Evolutionary conservation across 768 basidiomycete species (phyloP), one percentile per base, ranked within the genome.

Genomic region (Rhodocollybia butyracea): DNA sequence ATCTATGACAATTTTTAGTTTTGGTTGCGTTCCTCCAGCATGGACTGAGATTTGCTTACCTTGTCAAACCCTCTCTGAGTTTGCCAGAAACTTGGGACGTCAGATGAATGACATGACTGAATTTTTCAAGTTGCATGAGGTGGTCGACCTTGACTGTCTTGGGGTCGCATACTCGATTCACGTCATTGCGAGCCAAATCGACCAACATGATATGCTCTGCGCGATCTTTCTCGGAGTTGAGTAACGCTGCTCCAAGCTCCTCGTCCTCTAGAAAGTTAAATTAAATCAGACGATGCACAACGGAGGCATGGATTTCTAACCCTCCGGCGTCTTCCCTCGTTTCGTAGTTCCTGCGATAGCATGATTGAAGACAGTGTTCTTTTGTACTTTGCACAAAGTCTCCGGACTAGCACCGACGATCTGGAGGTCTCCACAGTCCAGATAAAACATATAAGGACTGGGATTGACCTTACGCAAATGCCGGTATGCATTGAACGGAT

Each of bases 151-250:
- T 91, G 66, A 98, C 96, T 0, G 96, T 96, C 68, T 85, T 84
- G 6, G 97, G 94, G 62, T 91, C 83, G 79, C 95, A 98, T 31
- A 98, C 92, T 11, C 97, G 86, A 69, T 99, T 98, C 54, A 99
- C 96, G 66, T 99, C 97, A 75, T 99, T 99, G 17, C 97, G 80
- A 6, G 97, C 97, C 55, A 99, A 81, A 71, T 99, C 97, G 54
- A 98, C 93, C 55, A 99, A 85, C 97, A 98, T 98, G 69, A 98
- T 94, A 67, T 99, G 96, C 67, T 99, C 97, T 39, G 97, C 94
- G 29, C 92, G 81, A 66, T 99, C 97, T 70, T 99, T 99, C 63
- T 91, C 91, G 0, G 94, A 97, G 22, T 83, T 78, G 30, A 86
- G 72, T 13, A 99, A 79, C 32, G 84, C 82, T 15, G 83, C 78